Conservation (phyloP, 2,329 filamentous ascomycete genomes). For the Colletotrichum eremochloae region DNA sequence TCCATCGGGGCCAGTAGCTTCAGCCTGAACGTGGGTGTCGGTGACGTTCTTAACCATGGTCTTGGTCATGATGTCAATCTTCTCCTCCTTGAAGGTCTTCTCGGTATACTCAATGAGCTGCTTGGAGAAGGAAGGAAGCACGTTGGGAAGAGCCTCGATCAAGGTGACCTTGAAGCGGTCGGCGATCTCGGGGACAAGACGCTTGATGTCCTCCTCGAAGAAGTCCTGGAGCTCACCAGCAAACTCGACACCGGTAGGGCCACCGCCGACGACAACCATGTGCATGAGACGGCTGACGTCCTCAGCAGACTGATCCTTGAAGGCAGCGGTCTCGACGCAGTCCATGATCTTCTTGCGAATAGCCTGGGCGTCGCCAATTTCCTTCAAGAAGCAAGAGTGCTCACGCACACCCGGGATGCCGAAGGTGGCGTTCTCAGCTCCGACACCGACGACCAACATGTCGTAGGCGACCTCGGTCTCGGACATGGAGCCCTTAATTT, state of each 20-base stretch:
- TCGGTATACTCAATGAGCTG: slow-evolving; percentile 99
- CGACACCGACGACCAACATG: slow-evolving; percentile 97
- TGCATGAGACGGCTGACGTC: slow-evolving; percentile 95
- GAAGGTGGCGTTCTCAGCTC: slow-evolving; percentile 98
- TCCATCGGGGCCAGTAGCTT: slow-evolving; percentile 84
- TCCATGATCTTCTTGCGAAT: slow-evolving; percentile 99
- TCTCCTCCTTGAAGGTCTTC: slow-evolving; percentile 98
- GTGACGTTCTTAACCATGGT: slow-evolving; percentile 99
- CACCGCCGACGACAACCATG: slow-evolving; percentile 96
- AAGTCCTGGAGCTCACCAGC: slow-evolving; percentile 98
- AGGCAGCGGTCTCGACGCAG: slow-evolving; percentile 97
- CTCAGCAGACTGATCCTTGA: slow-evolving; percentile 92
- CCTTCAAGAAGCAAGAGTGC: slow-evolving; percentile 98
- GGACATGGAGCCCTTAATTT: slow-evolving; percentile 85
- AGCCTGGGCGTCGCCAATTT: slow-evolving; percentile 94
- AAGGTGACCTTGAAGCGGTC: slow-evolving; percentile 97
- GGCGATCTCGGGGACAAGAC: slow-evolving; percentile 96
- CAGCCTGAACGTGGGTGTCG: slow-evolving; percentile 91
- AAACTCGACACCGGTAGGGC: slow-evolving; percentile 97
- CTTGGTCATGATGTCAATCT: slow-evolving; percentile 97
- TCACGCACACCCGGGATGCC: slow-evolving; percentile 96
- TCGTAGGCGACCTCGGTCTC: slow-evolving; percentile 95
- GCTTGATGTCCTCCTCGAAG: slow-evolving; percentile 97
- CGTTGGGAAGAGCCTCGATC: slow-evolving; percentile 96
- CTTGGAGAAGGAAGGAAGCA: slow-evolving; percentile 98